Percentiles rank a stretch among this genome's conserved stretches.
Conservation (phyloP, 2,329 filamentous ascomycete genomes). For the Monosporascus ibericus region DNA sequence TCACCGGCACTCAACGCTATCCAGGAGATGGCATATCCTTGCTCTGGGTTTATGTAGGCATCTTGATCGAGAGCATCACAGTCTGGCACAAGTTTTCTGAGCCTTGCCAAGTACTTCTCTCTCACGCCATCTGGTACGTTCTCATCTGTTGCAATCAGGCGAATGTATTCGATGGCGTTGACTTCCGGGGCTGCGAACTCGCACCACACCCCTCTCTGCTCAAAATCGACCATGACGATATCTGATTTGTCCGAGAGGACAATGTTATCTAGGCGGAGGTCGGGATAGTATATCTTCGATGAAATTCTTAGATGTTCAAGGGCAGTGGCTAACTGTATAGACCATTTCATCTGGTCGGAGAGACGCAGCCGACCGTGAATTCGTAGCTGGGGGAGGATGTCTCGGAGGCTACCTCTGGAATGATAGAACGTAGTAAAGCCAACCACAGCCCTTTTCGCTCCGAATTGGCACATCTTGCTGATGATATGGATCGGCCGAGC, state of each 20-base stretch:
- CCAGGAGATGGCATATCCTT: slow-evolving; percentile 53
- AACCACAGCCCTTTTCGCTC: slow-evolving; percentile 47
- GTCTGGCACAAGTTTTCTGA: slow-evolving; percentile 38
- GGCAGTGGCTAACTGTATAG: slow-evolving; percentile 44
- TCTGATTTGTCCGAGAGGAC: slow-evolving; percentile 42
- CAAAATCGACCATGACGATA: slow-evolving; percentile 54
- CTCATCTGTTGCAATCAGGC: slow-evolving; percentile 46
- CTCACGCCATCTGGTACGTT: slow-evolving; percentile 33
- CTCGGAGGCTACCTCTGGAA: slow-evolving; percentile 46
- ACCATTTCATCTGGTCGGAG: slow-evolving; percentile 46
- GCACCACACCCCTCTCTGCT: slow-evolving; percentile 58
- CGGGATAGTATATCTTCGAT: slow-evolving; percentile 47
- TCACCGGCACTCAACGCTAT: slow-evolving; percentile 43
- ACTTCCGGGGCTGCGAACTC: slow-evolving; percentile 56
- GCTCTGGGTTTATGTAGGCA: slow-evolving; percentile 39
- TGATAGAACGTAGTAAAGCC: slow-evolving; percentile 54
- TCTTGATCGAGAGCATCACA: slow-evolving; percentile 39
- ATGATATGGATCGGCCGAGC: slow-evolving; percentile 46
- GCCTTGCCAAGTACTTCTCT: slow-evolving; percentile 33
- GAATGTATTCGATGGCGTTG: slow-evolving; percentile 52
- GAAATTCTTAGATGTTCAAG: slow-evolving; percentile 42
- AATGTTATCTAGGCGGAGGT: slow-evolving; percentile 55
- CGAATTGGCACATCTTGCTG: slow-evolving; percentile 50
- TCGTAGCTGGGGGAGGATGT: slow-evolving; percentile 45
- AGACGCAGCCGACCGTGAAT: slow-evolving; percentile 37